These are phyloP conservation scores for Nicotiana attenuata DNA, from an alignment of 257 asterid species.

Conservation along the genomic window DNA sequence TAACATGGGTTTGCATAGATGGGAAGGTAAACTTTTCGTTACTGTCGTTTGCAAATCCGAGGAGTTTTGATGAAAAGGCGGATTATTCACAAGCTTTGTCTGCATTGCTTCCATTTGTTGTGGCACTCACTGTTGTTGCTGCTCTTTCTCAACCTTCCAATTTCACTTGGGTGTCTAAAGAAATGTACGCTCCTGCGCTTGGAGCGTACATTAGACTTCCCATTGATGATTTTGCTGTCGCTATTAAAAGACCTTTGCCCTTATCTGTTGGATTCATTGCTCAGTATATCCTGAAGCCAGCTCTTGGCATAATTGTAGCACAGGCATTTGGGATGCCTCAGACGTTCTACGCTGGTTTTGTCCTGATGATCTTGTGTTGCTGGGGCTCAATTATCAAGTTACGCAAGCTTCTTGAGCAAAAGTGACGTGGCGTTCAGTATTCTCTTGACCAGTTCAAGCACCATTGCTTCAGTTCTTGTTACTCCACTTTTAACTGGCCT, in stretches of 20 bases:
- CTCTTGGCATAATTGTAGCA: conserved; percentile 75
- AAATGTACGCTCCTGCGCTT: conserved; percentile 92
- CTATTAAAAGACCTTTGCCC: conserved; percentile 84
- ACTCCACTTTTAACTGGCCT: conserved; percentile 90
- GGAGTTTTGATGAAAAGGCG: conserved; percentile 28
- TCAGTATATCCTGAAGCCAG: conserved; percentile 81
- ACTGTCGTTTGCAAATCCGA: conserved; percentile 49
- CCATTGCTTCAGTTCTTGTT: conserved; percentile 77
- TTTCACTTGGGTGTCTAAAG: conserved; percentile 87
- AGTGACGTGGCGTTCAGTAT: conserved; percentile 95
- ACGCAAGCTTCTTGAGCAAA: conserved; percentile 93
- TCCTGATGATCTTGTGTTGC: conserved; percentile 85
- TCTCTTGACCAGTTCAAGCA: conserved; percentile 82
- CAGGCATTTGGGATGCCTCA: conserved; percentile 74
- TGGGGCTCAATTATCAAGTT: conserved; percentile 96
- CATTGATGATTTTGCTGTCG: conserved; percentile 82
- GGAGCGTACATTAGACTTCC: conserved; percentile 97
- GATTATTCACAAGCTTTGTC: conserved; percentile 64
- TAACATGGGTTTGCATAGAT: conserved; percentile 69
- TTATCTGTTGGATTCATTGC: conserved; percentile 70
- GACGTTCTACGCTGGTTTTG: conserved; percentile 82
- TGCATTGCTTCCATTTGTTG: conserved; percentile 86
- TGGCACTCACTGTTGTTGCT: conserved; percentile 74
- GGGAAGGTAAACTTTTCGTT: conserved; percentile 68
- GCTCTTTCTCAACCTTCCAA: conserved; percentile 86